Conservation (phyloP, 371 early-diverging fungal genomes). For the Zopfochytrium polystomum region DNA sequence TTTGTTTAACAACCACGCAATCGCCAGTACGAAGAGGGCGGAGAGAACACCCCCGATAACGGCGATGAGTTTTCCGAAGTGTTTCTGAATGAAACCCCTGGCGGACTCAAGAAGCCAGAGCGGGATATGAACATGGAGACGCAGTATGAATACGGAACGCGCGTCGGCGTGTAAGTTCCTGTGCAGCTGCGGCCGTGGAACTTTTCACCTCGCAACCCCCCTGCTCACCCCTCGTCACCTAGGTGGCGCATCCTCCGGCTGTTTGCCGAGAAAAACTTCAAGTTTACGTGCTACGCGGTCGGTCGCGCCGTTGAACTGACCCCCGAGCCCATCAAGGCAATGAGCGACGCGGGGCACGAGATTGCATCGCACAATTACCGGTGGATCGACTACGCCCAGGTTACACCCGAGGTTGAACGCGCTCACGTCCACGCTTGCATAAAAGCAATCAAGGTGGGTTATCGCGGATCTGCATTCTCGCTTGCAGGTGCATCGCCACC, state of each 20-base stretch:
- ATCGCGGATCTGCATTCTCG: not conserved
- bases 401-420: conserved; percentile 30
- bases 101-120: conserved; percentile 28
- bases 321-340: conserved; percentile 39
- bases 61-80: conserved; percentile 45
- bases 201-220: not conserved
- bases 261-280: conserved; percentile 30
- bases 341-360: conserved; percentile 43
- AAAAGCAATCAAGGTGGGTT: conserved; percentile 29
- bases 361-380: conserved; percentile 46
- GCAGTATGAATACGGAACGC: conserved; percentile 52
- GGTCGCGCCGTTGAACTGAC: conserved; percentile 46
- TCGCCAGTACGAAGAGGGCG: conserved; percentile 39
- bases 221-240: not conserved
- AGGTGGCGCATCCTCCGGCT: conserved; percentile 41
- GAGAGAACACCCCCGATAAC: conserved; percentile 44
- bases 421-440: conserved; percentile 34
- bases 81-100: conserved; percentile 49
- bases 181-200: not conserved
- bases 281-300: conserved; percentile 51
- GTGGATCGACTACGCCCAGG: conserved; percentile 43
- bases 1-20: conserved; percentile 1
- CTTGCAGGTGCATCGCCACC: not conserved
- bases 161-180: conserved; percentile 37
- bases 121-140: conserved; percentile 48